Evolutionary conservation across 2,329 filamentous ascomycete species (phyloP), one percentile per base, ranked within the genome.

Genomic region (Diaporthe humulicola): DNA sequence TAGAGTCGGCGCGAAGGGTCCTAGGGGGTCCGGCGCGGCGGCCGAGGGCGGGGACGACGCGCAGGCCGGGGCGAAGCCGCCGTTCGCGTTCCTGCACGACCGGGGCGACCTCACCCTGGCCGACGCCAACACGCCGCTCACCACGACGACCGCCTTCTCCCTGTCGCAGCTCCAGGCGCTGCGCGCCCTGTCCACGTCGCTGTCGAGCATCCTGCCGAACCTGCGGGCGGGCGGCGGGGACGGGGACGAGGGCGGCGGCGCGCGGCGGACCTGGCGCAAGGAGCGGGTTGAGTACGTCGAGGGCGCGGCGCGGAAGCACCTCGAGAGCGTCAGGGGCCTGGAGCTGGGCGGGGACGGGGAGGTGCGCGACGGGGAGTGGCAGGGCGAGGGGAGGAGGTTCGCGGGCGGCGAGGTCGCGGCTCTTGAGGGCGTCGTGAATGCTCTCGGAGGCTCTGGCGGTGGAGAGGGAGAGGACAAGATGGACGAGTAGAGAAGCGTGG

Each of bases 231-330:
- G 69, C 66, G 76, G 77, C 40, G 45, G 58, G 67, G 73, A n/a
- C n/a, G n/a, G 78, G 1, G 80, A 83, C 4, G 81, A 82, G 38
- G 83, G 40, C 74, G 79, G 79, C 74, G 79, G 79, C 64, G 83
- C 75, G 25, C 80, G 86, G 71, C 87, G 88, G 80, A 89, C 88
- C 60, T 94, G 91, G 86, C 89, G 92, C 52, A 89, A 92, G 71
- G 92, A 97, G 82, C 88, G 96, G 75, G 88, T 93, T 73, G 90
- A 93, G 78, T 98, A 98, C 82, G 92, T 98, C 66, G 96, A 98
- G 84, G 89, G 90, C 71, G 92, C 95, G 80, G 94, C 94, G 69
- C 88, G 91, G 78, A 89, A 93, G 75, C 94, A 97, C 81, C 86
- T 98, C 54, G 94, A 98, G 85, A 88, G 85, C 38, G 87, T 91